Evolutionary conservation across 805 yeast genomes (phyloP).

Genomic region (Barnettozyma pratensis): DNA sequence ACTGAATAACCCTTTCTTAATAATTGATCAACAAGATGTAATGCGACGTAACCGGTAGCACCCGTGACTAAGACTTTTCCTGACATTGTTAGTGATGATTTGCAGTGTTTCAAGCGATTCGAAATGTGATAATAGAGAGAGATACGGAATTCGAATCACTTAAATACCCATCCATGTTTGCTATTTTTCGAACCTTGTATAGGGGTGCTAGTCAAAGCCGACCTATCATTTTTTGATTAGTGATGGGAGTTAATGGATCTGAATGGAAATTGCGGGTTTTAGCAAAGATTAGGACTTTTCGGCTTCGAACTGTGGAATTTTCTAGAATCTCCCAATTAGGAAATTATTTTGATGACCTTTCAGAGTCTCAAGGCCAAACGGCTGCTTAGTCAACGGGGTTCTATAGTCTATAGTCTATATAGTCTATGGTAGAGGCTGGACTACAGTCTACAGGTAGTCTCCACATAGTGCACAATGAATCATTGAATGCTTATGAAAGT

Average conservation of each 20-base stretch:
- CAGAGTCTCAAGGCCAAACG: no score
- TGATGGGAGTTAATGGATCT: not conserved
- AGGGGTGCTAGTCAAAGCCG: not conserved
- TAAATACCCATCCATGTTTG: no score
- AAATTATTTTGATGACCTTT: no score
- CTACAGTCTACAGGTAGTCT: no score
- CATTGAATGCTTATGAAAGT: no score
- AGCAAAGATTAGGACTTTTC: not conserved
- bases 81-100: not conserved
- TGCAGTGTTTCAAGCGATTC: not conserved
- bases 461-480: no score
- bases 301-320: not conserved
- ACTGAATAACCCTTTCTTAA: slow-evolving; percentile 34
- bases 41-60: slow-evolving; percentile 42
- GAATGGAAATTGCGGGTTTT: not conserved
- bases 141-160: not conserved
- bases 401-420: no score
- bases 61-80: slow-evolving; percentile 36
- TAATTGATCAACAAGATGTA: slow-evolving; percentile 33
- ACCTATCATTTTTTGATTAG: not conserved
- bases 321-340: not conserved
- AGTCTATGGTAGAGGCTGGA: no score
- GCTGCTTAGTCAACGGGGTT: no score
- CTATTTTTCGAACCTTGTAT: no score
- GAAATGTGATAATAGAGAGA: not conserved